Conservation (phyloP, 139 green algal species). For the Microglena sp. region DNA sequence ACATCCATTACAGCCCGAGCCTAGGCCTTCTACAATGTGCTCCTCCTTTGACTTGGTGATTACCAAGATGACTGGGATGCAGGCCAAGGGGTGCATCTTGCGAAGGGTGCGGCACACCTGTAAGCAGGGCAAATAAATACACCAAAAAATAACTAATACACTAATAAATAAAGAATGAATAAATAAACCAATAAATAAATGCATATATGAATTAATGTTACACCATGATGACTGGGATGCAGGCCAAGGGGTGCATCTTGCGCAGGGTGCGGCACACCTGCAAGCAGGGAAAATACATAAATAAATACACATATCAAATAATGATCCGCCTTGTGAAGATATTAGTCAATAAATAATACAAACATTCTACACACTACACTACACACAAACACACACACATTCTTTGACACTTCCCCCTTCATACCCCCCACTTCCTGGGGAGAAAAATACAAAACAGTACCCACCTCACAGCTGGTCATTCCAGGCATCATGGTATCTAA, state of each 20-base stretch:
- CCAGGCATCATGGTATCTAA: slow-evolving; percentile 65
- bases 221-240: neutral
- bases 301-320: neutral
- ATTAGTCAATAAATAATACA: neutral
- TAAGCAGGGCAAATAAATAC: too few species aligned
- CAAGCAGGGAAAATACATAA: too few species aligned
- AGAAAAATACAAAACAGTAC: neutral
- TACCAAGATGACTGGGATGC: slow-evolving; percentile 58
- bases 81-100: slow-evolving; percentile 9
- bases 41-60: slow-evolving; percentile 47
- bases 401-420: too few species aligned
- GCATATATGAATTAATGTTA: neutral
- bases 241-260: slow-evolving; percentile 19
- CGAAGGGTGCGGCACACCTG: slow-evolving; percentile 11
- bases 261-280: slow-evolving; percentile 26
- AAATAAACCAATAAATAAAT: neutral
- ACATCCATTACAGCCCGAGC: too few species aligned
- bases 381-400: neutral
- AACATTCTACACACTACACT: neutral
- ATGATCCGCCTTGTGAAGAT: neutral
- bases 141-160: too few species aligned
- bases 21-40: slow-evolving; percentile 49
- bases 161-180: neutral
- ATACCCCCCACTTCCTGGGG: too few species aligned
- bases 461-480: slow-evolving; percentile 46